phyloP scores from a whole-genome alignment of 2,329 filamentous ascomycete genomes.

The Aspergillus sp. region DNA sequence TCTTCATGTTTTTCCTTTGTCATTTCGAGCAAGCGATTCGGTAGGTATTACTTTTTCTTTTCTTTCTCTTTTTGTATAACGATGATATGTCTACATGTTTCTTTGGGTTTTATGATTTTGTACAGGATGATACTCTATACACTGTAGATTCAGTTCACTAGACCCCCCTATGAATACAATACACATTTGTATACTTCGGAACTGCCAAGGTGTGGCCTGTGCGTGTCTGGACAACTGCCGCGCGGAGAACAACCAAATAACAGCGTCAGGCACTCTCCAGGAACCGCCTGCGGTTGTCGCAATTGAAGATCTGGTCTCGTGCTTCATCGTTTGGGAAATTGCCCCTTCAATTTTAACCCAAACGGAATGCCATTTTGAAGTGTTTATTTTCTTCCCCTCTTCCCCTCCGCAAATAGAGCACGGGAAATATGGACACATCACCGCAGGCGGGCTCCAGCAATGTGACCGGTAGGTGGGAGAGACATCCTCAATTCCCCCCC shows the following conservation, averaged over 20 bases:
- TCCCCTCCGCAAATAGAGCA: conserved; percentile 17
- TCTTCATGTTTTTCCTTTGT: conserved; percentile 7
- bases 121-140: conserved; percentile 3
- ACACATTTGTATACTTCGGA: neutral
- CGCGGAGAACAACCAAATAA: neutral
- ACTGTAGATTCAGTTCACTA: neutral
- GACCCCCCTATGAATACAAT: neutral
- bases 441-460: conserved; percentile 57
- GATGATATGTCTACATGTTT: conserved; percentile 26
- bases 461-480: conserved; percentile 57
- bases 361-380: conserved; percentile 22
- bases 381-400: neutral
- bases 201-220: conserved; percentile 9
- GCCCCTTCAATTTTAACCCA: neutral
- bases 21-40: conserved; percentile 14
- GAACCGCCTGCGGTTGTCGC: neutral
- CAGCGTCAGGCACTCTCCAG: neutral
- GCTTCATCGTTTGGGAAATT: neutral
- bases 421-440: conserved; percentile 37
- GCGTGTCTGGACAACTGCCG: conserved; percentile 2
- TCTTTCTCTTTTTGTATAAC: conserved; percentile 22
- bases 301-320: neutral
- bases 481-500: conserved; percentile 1
- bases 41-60: conserved; percentile 7
- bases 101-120: conserved; percentile 5